Evolutionary conservation across 176 grass and related monocot species (phyloP).

Genomic region (Carex parvula): DNA sequence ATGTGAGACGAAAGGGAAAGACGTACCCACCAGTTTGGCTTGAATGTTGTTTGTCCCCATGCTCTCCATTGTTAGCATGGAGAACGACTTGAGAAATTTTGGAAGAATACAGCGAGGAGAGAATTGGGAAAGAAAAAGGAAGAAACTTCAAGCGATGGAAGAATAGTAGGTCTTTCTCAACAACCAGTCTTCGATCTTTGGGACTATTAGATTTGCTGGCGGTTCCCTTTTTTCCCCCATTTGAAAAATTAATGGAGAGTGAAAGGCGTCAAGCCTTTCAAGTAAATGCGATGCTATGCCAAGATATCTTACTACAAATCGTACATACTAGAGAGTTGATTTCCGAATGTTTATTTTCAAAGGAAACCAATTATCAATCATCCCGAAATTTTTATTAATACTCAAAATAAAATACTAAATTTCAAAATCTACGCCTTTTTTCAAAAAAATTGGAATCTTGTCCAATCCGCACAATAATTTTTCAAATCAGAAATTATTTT

Average conservation of each 20-base stretch:
- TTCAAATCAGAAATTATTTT: too few species aligned
- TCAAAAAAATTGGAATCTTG: too few species aligned
- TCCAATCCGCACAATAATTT: too few species aligned
- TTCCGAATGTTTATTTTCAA: neutral
- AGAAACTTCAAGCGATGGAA: conserved; percentile 13
- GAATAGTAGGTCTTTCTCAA: conserved; percentile 13
- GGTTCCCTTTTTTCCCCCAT: neutral
- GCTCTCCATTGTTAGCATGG: neutral
- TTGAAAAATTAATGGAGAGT: neutral
- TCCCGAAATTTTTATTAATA: too few species aligned
- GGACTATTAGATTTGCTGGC: neutral
- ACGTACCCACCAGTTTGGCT: conserved; percentile 87
- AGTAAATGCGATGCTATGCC: neutral
- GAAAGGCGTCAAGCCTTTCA: neutral
- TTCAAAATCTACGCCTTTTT: too few species aligned
- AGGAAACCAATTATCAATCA: too few species aligned
- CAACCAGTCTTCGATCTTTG: neutral
- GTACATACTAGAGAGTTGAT: neutral
- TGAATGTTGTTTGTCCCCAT: conserved; percentile 46
- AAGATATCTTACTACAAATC: neutral
- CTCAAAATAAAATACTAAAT: too few species aligned
- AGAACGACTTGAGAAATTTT: neutral
- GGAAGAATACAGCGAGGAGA: neutral
- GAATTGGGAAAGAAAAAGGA: neutral
- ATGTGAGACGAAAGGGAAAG: conserved; percentile 4